Evolutionary conservation across 2,329 filamentous ascomycete genomes (phyloP).

Genomic region (Chaetomium strumarium): DNA sequence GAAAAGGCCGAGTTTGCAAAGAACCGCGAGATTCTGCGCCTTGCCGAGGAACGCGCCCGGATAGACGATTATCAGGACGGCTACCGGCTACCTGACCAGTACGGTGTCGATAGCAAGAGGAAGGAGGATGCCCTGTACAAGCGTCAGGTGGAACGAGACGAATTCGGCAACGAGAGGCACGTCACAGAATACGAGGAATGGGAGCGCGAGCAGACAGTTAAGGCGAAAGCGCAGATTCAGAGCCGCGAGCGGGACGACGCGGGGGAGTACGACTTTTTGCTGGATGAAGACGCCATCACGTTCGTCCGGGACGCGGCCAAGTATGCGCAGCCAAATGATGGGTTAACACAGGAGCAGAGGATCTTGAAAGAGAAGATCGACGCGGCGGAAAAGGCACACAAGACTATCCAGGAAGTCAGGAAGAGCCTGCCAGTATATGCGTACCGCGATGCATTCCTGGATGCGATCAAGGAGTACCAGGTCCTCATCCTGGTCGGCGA

Average conservation of each 20-base stretch:
- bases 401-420: constrained; percentile 84
- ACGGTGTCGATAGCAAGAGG: constrained; percentile 81
- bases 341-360: constrained; percentile 70
- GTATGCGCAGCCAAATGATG: constrained; percentile 26
- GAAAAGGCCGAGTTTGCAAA: constrained; percentile 86
- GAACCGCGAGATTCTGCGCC: constrained; percentile 73
- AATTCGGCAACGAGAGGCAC: constrained; percentile 81
- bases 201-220: constrained; percentile 83
- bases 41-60: constrained; percentile 76
- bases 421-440: constrained; percentile 87
- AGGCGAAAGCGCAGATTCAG: constrained; percentile 80
- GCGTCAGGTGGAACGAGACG: constrained; percentile 80
- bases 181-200: constrained; percentile 94
- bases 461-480: constrained; percentile 81
- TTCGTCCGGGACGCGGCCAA: constrained; percentile 27
- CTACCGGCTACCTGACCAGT: constrained; percentile 89
- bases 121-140: constrained; percentile 89
- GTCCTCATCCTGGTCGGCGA: constrained; percentile 90
- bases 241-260: constrained; percentile 69
- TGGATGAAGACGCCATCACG: constrained; percentile 62
- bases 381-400: constrained; percentile 79
- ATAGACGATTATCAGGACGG: constrained; percentile 92
- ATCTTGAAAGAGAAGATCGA: constrained; percentile 76
- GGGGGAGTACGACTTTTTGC: constrained; percentile 84
- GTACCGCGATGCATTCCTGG: constrained; percentile 78